A percentile compares a stretch with the other conserved stretches of the same genome.
Conservation (phyloP, 768 basidiomycete genomes). For the Sutorius australiensis region DNA sequence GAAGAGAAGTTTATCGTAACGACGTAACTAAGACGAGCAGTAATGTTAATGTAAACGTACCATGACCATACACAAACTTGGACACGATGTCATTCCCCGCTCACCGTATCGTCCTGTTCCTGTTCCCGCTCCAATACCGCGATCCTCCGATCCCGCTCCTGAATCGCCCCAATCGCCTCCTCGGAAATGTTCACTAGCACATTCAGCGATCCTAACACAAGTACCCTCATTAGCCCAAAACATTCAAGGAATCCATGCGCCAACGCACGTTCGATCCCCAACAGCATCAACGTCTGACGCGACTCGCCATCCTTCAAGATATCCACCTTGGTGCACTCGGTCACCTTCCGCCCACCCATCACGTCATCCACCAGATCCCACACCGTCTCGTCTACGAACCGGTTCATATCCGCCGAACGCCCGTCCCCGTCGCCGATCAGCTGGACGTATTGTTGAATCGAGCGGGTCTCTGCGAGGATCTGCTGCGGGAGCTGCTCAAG, state of each 20-base stretch:
- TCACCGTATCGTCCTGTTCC: slow-evolving; percentile 3
- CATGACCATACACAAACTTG: too few relatives aligned
- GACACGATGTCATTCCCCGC: too few relatives aligned
- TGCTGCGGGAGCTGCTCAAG: slow-evolving; percentile 39
- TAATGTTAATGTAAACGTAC: too few relatives aligned
- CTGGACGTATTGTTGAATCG: slow-evolving; percentile 41
- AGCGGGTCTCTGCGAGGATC: slow-evolving; percentile 35
- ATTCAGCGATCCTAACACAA: slow-evolving; percentile 29
- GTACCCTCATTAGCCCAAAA: background rate
- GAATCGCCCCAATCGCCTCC: slow-evolving; percentile 27
- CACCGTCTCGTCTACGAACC: slow-evolving; percentile 19
- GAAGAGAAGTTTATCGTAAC: too few relatives aligned
- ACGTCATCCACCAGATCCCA: slow-evolving; percentile 39
- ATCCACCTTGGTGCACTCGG: slow-evolving; percentile 35
- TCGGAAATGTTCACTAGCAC: slow-evolving; percentile 35
- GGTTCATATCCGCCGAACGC: slow-evolving; percentile 4
- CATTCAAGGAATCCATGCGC: too few relatives aligned
- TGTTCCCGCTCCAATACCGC: slow-evolving; percentile 3
- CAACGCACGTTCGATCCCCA: slow-evolving; percentile 45
- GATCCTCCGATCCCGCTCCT: slow-evolving; percentile 29
- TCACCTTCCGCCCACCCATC: slow-evolving; percentile 32
- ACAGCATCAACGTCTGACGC: slow-evolving; percentile 41
- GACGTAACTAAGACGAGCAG: too few relatives aligned
- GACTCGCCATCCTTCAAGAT: slow-evolving; percentile 42
- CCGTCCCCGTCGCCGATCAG: slow-evolving; percentile 23